Conservation (phyloP, 306 rosid species). For the Pueraria montana region DNA sequence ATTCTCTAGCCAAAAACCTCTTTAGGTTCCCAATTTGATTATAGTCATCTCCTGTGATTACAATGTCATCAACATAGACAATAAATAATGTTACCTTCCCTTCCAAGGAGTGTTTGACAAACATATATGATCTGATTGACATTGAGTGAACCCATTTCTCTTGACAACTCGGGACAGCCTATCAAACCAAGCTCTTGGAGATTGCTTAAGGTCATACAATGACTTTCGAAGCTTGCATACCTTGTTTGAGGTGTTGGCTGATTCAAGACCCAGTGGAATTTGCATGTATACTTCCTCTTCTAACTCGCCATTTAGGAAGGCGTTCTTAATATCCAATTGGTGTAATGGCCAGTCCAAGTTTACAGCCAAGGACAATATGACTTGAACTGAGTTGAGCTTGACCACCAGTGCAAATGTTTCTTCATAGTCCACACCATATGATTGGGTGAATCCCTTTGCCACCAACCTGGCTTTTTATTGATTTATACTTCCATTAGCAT, state of each 20-base stretch:
- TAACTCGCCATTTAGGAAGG: background rate
- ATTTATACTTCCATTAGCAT: background rate
- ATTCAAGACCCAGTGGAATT: background rate
- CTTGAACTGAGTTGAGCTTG: background rate
- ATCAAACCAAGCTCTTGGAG: background rate
- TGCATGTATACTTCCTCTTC: background rate
- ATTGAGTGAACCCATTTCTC: background rate
- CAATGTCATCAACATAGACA: too few relatives aligned
- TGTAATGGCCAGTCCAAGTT: background rate
- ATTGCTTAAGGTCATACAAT: background rate
- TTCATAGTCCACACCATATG: background rate
- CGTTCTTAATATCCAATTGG: background rate
- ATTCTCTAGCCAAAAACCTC: too few relatives aligned
- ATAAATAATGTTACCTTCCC: too few relatives aligned
- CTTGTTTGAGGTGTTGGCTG: background rate
- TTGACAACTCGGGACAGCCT: background rate
- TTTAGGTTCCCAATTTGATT: too few relatives aligned
- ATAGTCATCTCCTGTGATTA: too few relatives aligned
- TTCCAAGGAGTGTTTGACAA: background rate
- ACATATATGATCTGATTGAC: background rate
- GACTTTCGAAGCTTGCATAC: background rate
- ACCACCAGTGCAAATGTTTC: background rate
- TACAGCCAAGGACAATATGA: background rate
- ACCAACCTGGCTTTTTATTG: background rate
- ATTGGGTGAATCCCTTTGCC: background rate